A percentile compares a stretch with the other conserved stretches of the same genome.
These are phyloP conservation scores for Pythium rishiriense DNA, from an alignment of 352 stramenopile species.

Conservation along the genomic window DNA sequence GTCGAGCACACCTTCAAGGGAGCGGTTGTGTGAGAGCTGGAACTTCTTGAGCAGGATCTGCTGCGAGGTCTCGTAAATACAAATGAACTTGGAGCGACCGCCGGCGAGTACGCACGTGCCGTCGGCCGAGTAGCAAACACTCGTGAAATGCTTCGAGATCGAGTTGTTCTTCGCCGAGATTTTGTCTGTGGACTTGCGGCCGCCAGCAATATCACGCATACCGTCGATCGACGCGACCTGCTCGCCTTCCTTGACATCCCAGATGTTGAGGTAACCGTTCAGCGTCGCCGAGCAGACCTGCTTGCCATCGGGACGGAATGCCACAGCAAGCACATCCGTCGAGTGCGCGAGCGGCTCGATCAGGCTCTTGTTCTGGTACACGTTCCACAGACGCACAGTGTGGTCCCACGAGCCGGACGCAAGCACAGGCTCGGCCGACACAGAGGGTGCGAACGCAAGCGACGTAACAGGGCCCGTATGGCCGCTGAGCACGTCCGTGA, in stretches of 20 bases:
- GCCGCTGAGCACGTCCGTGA: slow-evolving; percentile 98
- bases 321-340: slow-evolving; percentile 95
- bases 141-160: slow-evolving; percentile 98
- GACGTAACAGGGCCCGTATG: slow-evolving; percentile 97
- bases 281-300: slow-evolving; percentile 95
- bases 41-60: slow-evolving; percentile 99
- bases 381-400: slow-evolving; percentile 98
- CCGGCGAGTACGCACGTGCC: slow-evolving; percentile 96
- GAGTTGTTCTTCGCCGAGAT: slow-evolving; percentile 89
- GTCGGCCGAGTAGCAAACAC: slow-evolving; percentile 98
- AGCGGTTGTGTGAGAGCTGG: slow-evolving; percentile 98
- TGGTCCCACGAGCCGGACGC: slow-evolving; percentile 98
- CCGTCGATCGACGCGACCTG: slow-evolving; percentile 96
- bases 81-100: slow-evolving; percentile 98
- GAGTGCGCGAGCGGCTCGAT: slow-evolving; percentile 96
- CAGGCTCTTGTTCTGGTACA: slow-evolving; percentile 96
- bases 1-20: slow-evolving; percentile 96
- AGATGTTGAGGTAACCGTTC: slow-evolving; percentile 96
- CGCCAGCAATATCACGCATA: slow-evolving; percentile 95
- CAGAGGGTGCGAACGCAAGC: slow-evolving; percentile 90
- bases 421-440: slow-evolving; percentile 83
- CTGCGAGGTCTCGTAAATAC: slow-evolving; percentile 97
- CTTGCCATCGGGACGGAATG: slow-evolving; percentile 97
- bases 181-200: slow-evolving; percentile 80
- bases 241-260: slow-evolving; percentile 96